Percentiles rank a stretch among this genome's conserved stretches.
Evolutionary conservation across 192 early-diverging fungal species (phyloP).

Genomic region (Coemansia sp.): DNA sequence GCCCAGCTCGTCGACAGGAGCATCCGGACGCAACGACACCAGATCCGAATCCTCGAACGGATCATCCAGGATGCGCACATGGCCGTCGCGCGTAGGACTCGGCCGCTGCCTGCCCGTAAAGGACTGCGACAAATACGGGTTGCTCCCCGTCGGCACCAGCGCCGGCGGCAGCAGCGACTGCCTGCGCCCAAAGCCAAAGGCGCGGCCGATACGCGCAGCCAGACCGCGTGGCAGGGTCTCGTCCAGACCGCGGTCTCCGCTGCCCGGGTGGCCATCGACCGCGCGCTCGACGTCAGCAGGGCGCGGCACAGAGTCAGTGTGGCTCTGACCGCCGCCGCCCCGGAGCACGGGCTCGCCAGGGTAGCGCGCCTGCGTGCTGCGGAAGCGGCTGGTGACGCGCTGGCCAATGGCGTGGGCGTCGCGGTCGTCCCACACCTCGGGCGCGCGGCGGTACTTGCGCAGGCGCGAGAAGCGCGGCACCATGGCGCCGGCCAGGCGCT

Average conservation of each 20-base stretch:
- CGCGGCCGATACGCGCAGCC: background rate
- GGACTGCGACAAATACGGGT: background rate
- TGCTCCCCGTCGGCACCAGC: background rate
- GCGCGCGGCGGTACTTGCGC: conserved; percentile 47
- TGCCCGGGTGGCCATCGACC: conserved; percentile 36
- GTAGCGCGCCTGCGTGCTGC: background rate
- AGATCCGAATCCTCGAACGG: background rate
- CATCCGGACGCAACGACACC: background rate
- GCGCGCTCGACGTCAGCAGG: conserved; percentile 24
- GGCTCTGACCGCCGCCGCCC: conserved; percentile 13
- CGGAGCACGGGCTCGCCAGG: conserved; percentile 31
- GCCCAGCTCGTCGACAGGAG: background rate
- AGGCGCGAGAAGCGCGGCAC: conserved; percentile 47
- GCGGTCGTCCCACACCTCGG: conserved; percentile 54
- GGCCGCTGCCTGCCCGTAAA: background rate
- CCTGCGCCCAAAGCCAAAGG: conserved; percentile 1
- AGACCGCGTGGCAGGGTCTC: background rate
- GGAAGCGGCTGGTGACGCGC: conserved; percentile 24
- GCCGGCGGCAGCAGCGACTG: background rate
- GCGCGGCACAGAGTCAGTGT: background rate
- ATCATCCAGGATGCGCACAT: conserved; percentile 1
- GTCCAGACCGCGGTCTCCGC: conserved; percentile 33
- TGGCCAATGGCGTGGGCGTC: conserved; percentile 48
- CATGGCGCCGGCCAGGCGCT: conserved; percentile 35
- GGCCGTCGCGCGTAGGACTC: conserved; percentile 1